Evolutionary conservation across 495 filamentous ascomycete species (phyloP).

Genomic region (Lindgomyces ingoldianus): DNA sequence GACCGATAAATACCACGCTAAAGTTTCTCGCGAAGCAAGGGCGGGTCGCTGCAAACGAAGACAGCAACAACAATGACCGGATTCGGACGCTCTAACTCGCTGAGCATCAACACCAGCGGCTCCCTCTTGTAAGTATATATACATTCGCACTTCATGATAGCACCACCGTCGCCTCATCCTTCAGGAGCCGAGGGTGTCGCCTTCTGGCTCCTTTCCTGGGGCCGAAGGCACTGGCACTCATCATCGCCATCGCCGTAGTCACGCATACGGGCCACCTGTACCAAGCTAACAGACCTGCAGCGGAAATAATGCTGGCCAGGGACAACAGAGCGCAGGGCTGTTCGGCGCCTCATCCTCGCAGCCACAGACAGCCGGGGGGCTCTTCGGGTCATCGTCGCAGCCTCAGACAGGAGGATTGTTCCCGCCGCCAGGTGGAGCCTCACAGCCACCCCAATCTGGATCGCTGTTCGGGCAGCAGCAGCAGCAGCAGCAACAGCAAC

Average conservation of each 20-base stretch:
- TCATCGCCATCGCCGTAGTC: not conserved
- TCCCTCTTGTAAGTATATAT: slow-evolving; percentile 65
- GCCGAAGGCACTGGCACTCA: not conserved
- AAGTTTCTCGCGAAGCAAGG: slow-evolving; percentile 2
- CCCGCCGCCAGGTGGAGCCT: slow-evolving; percentile 14
- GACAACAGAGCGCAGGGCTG: slow-evolving; percentile 32
- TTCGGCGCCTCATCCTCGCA: slow-evolving; percentile 32
- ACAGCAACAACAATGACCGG: slow-evolving; percentile 34
- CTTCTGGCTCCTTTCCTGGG: not conserved
- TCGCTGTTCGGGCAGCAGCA: slow-evolving; percentile 41
- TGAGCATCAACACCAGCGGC: slow-evolving; percentile 77
- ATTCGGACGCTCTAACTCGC: slow-evolving; percentile 61
- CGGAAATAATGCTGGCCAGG: slow-evolving; percentile 34
- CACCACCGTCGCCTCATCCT: slow-evolving; percentile 17
- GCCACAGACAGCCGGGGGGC: slow-evolving; percentile 24
- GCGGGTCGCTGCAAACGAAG: not conserved
- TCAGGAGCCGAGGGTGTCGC: slow-evolving; percentile 7
- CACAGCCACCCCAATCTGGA: slow-evolving; percentile 51
- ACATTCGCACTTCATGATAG: not conserved
- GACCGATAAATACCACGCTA: not conserved
- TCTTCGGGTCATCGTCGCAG: slow-evolving; percentile 35
- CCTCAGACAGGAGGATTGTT: slow-evolving; percentile 37
- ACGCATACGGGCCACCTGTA: slow-evolving; percentile 1
- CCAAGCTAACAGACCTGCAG: slow-evolving; percentile 25
- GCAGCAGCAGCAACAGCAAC: slow-evolving; percentile 4